Conservation (phyloP, 495 filamentous ascomycete genomes). For the Bombardia bombarda region DNA sequence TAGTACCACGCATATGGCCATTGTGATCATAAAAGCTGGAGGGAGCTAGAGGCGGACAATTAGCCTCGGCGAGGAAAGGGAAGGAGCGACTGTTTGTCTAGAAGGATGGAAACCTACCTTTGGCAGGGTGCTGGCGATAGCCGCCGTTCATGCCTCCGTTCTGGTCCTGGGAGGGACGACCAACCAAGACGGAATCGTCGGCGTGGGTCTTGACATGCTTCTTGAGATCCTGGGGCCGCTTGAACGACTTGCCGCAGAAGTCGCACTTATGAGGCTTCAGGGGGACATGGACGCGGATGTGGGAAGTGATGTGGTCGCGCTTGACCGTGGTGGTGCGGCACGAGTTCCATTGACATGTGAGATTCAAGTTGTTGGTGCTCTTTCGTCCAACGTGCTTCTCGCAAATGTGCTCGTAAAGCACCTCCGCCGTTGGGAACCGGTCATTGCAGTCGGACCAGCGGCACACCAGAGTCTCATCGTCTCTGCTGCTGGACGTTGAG, state of each 20-base stretch:
- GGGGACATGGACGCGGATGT: constrained; percentile 96
- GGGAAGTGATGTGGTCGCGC: constrained; percentile 98
- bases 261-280: constrained; percentile 98
- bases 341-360: constrained; percentile 94
- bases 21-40: constrained; percentile 51
- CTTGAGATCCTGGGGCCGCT: constrained; percentile 97
- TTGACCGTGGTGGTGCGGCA: constrained; percentile 97
- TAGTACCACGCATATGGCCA: constrained; percentile 47
- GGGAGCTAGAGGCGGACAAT: constrained; percentile 39
- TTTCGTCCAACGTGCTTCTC: constrained; percentile 98
- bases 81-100: constrained; percentile 25
- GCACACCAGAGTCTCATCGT: constrained; percentile 63
- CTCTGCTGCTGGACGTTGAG: constrained; percentile 26
- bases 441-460: constrained; percentile 85
- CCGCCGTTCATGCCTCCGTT: constrained; percentile 53
- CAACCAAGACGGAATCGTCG: constrained; percentile 82
- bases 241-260: constrained; percentile 98
- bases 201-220: constrained; percentile 99
- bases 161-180: constrained; percentile 62
- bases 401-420: constrained; percentile 96
- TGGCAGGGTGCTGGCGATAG: constrained; percentile 42
- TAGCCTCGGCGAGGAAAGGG: constrained; percentile 28
- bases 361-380: constrained; percentile 95
- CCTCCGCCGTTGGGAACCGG: constrained; percentile 68
- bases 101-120: constrained; percentile 41